A percentile compares a stretch with the other conserved stretches of the same genome.
phyloP scores from a whole-genome alignment of 306 rosid genomes.

The Lupinus albus region DNA sequence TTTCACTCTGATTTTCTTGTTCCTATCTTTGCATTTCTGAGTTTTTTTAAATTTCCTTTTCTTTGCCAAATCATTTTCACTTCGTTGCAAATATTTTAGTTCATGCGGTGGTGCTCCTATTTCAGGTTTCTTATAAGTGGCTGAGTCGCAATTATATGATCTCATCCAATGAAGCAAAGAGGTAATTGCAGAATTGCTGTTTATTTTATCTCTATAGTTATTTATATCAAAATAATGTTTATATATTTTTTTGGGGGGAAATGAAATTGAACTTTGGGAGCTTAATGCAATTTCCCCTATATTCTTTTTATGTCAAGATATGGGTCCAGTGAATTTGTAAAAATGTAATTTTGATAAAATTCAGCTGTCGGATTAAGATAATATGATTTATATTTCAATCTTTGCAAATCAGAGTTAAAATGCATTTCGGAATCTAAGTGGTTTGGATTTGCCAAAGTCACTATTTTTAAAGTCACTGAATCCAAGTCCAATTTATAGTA shows the following conservation, averaged over 20 bases:
- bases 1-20: background rate
- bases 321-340: no score
- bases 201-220: background rate
- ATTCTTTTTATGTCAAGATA: no score
- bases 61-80: background rate
- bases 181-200: conserved; percentile 41
- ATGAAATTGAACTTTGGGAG: no score
- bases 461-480: no score
- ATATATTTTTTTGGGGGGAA: no score
- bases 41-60: conserved; percentile 4
- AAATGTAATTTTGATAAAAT: no score
- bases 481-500: background rate
- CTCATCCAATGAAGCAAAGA: conserved; percentile 80
- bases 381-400: no score
- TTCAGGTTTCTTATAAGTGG: conserved; percentile 96
- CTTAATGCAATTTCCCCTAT: no score
- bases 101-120: conserved; percentile 17
- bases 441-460: no score
- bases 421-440: no score
- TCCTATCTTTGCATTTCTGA: background rate
- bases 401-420: no score
- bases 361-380: no score
- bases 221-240: background rate
- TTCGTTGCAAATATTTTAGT: conserved; percentile 1
- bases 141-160: conserved; percentile 88